Evolutionary conservation across 805 yeast species (phyloP), one percentile per base, ranked within the genome.

Genomic region (Candida parachauliodes): DNA sequence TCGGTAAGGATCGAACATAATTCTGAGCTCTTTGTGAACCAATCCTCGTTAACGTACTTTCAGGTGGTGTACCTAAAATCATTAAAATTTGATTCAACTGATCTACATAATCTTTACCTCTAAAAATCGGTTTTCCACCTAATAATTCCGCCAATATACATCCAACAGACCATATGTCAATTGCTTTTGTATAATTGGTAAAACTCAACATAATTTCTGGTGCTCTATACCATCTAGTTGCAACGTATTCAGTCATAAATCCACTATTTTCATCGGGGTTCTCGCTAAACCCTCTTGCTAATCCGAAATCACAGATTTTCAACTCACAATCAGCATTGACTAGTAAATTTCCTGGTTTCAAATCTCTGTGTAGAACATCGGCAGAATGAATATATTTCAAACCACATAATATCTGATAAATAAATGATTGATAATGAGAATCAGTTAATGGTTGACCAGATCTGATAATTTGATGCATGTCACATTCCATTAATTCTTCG

Each of bases 181-280:
- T 91, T 17, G 98, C 96, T 64, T 88, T 89, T 5, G 98, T 86
- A 60, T 91, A 91, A 42, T 89, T 87, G 59, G 93, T 95, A 67
- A 86, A 88, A 46, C 94, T 83, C 39, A 93, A 71, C 88, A 93
- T 91, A 61, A 93, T 88, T 56, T 93, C 98, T 0, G 98, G 98
- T 3, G 98, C 98, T 49, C 98, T 72, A 62, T 93, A 93, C 98
- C 98, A 93, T 58, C 98, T 75, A 1, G 98, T 93, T 22, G 98
- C 98, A 19, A 93, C 98, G 57, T 93, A 93, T 60, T 91, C 98
- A 1, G 98, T 93, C 70, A 91, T 68, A 52, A 88, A 91, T n/a
- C 96, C 97, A 22, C 85, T 84, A 50, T 88, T 88, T 50, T 81
- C 85, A 43, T 81, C 89, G 1, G 88, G 85, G 52, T 81, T 83